Evolutionary conservation across 345 rosid species (phyloP), one percentile per base, ranked within the genome.

Genomic region (Bruguiera gymnorhiza): DNA sequence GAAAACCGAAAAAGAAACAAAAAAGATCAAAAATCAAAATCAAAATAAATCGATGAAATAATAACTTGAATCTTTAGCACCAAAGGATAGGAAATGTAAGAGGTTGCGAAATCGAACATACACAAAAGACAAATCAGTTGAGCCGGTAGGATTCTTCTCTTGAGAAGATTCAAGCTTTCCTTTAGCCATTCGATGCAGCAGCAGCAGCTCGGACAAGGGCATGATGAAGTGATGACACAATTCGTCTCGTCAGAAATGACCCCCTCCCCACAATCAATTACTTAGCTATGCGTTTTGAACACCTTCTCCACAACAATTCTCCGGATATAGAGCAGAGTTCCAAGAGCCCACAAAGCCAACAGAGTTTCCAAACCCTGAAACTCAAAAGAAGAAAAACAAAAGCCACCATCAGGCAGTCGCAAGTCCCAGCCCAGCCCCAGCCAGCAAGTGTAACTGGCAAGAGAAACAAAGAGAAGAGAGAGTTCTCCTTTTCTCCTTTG

Each of bases 181-280:
- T 53, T 78, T 74, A 9, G 84, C 48, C 82, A 80, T 72, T 70
- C 84, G 81, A 65, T 86, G 77, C 26, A 93, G 2, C 13, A 75
- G 86, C 92, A 93, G 2, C 13, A 75, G 86, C 92, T 93, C 97
- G 76, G 82, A 91, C 73, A 89, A 73, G 81, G 98, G 96, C 98
- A 93, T 91, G 85, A 58, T 75, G 62, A 67, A 75, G 68, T 26
- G 32, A 66, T 18, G 43, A 39, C 59, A 68, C 36, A 62, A n/a
- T 66, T 63, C 24, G 61, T 66, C 30, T 31, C 0, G 59, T 76
- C 50, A 70, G 62, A 72, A 79, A 67, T 20, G 55, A 43, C 18
- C 50, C 16, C 19, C 50, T 11, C 61, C 63, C 73, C 63, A 62
- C 63, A 63, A 65, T 37, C 75, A 73, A 68, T 73, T 53, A 65